Conservation (phyloP, 176 grass and related monocot genomes). For the Carex myosuroides region DNA sequence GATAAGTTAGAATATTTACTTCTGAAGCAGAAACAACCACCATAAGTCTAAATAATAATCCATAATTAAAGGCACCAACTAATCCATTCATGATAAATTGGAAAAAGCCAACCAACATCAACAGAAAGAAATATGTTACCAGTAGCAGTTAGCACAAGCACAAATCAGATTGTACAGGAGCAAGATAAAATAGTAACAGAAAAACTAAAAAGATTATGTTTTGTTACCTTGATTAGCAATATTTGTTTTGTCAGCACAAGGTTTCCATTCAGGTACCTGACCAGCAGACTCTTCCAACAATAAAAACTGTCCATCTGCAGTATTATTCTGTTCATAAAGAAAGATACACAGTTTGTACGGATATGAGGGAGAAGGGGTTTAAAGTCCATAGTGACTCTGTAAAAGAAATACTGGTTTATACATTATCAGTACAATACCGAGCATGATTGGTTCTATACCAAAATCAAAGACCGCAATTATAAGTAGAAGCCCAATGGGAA, state of each 20-base stretch:
- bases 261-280: slow-evolving; percentile 55
- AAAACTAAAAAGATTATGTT: neutral
- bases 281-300: slow-evolving; percentile 60
- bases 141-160: neutral
- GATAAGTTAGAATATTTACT: neutral
- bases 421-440: neutral
- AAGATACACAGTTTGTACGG: slow-evolving; percentile 2
- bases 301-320: slow-evolving; percentile 23
- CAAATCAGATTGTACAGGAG: neutral
- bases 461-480: neutral
- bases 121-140: neutral
- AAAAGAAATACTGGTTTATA: neutral
- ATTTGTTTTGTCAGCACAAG: slow-evolving; percentile 62
- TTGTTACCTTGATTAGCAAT: slow-evolving; percentile 7
- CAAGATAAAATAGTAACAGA: neutral
- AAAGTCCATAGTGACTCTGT: neutral
- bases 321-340: slow-evolving; percentile 46
- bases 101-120: neutral
- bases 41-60: neutral
- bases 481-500: neutral
- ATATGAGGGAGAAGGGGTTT: neutral
- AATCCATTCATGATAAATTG: neutral
- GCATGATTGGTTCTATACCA: neutral
- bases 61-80: neutral
- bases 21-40: neutral